Base-by-base conservation (phyloP, 2,329 filamentous ascomycete genomes). In the Didymella exigua region DNA sequence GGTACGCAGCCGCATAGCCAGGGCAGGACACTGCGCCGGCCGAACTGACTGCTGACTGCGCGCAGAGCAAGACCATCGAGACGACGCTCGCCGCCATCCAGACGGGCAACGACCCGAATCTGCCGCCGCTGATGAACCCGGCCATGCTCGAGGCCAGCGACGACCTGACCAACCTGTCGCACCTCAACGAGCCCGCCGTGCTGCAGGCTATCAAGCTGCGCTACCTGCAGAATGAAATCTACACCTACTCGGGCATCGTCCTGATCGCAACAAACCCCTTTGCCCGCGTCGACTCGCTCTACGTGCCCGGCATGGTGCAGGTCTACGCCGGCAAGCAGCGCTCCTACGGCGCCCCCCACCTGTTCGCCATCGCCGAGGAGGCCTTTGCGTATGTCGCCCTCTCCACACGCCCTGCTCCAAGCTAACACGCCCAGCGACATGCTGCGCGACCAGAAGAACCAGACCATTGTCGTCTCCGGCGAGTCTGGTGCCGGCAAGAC, bases 301-400 rank as follows among this genome's bases (percentile, higher is more conserved):
- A 99, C 77, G 95, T 99, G 10, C 93, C 93, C 16, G 95, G 95
- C 63, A 99, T 99, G 93, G 93, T 99, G n/a, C 95, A 99, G 77
- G 92, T 98, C 33, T 99, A 99, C 78, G 93, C 95, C 52, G 95
- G 95, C 72, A 98, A 93, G 78, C 93, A 97, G 77, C 86, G 95
- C 77, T 92, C 93, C 56, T 96, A 95, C 55, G 95, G 98, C 78
- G 95, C 96, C 54, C 95, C 95, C 49, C 95, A 99, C 86, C 79
- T 99, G 71, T 99, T 99, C 78, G 95, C 95, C 66, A 99, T 99
- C 79, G 95, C 95, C 37, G 95, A 99, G 77, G 96, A 99, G 78
- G 93, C 95, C 58, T 99, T 98, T 80, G 91, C 93, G 91, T 95
- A 85, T 81, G 86, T 78, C 4, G 43, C 37, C 37, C 38, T 19